Evolutionary conservation across 2,329 filamentous ascomycete genomes (phyloP).

Genomic region (Clathrospora elynae): DNA sequence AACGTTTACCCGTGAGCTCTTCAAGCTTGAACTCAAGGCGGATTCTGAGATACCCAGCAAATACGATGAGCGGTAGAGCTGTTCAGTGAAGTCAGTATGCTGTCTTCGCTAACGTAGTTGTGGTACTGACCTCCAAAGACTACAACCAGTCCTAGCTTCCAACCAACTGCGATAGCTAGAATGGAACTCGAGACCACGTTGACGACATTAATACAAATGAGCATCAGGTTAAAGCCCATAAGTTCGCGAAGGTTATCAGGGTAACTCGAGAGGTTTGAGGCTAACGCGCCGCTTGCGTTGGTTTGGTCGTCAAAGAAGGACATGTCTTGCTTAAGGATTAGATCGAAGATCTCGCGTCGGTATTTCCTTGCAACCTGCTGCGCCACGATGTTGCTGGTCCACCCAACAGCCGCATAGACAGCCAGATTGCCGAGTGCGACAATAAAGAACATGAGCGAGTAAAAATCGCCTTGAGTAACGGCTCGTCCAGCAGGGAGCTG

Average conservation of each 20-base stretch:
- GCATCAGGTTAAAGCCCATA: constrained; percentile 84
- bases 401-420: constrained; percentile 56
- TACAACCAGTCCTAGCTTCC: constrained; percentile 83
- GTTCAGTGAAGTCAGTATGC: not conserved
- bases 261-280: constrained; percentile 66
- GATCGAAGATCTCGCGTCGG: constrained; percentile 69
- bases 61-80: constrained; percentile 32
- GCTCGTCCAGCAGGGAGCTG: constrained; percentile 48
- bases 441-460: constrained; percentile 62
- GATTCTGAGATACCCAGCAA: constrained; percentile 82
- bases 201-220: constrained; percentile 77
- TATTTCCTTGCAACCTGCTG: constrained; percentile 45
- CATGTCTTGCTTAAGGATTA: constrained; percentile 91
- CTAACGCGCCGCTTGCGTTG: constrained; percentile 86
- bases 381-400: constrained; percentile 52
- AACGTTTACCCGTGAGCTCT: constrained; percentile 73
- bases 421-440: constrained; percentile 55
- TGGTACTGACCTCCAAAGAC: constrained; percentile 69
- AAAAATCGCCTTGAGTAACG: constrained; percentile 55
- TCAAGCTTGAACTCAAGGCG: constrained; percentile 80
- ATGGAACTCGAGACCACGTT: constrained; percentile 77
- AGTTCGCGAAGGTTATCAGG: constrained; percentile 88
- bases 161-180: constrained; percentile 75
- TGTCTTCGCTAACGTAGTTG: not conserved
- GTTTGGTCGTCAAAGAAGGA: constrained; percentile 88